phyloP scores from a whole-genome alignment of 1,284 basidiomycete species.

The Singerocomus inundabilis region DNA sequence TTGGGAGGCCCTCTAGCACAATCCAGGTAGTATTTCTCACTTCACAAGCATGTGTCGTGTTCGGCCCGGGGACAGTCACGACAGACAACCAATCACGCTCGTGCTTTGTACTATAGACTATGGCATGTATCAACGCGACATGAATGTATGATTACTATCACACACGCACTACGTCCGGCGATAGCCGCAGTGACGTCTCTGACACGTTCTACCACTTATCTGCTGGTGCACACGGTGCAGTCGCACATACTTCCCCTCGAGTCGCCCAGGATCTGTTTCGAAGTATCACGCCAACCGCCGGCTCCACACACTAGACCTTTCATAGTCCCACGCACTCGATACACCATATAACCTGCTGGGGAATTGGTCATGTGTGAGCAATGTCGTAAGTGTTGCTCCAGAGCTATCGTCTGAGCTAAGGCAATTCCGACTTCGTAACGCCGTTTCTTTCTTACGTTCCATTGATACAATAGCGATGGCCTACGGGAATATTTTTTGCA shows the following conservation, averaged over 20 bases:
- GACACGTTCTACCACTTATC: neutral
- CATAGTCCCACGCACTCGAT: slow-evolving; percentile 1
- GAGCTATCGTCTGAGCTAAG: neutral
- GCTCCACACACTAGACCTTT: neutral
- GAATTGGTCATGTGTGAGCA: neutral
- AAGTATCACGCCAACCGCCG: slow-evolving; percentile 10
- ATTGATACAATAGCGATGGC: neutral
- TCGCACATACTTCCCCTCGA: neutral
- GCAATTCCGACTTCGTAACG: neutral
- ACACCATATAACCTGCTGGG: neutral
- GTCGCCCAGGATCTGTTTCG: neutral
- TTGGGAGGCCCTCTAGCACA: too few species aligned
- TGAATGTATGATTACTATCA: neutral
- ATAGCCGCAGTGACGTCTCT: slow-evolving; percentile 15
- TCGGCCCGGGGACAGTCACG: neutral
- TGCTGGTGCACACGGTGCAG: slow-evolving; percentile 2
- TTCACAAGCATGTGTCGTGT: slow-evolving; percentile 1
- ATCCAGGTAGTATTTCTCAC: neutral
- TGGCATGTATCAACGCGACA: too few species aligned
- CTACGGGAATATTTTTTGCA: neutral
- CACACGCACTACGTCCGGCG: slow-evolving; percentile 7
- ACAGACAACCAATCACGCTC: slow-evolving; percentile 1
- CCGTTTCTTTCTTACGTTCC: slow-evolving; percentile 12
- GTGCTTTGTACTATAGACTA: too few species aligned
- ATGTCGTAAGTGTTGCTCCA: neutral